Conservation (phyloP, 140 eudicot species). For the Cichorium intybus region DNA sequence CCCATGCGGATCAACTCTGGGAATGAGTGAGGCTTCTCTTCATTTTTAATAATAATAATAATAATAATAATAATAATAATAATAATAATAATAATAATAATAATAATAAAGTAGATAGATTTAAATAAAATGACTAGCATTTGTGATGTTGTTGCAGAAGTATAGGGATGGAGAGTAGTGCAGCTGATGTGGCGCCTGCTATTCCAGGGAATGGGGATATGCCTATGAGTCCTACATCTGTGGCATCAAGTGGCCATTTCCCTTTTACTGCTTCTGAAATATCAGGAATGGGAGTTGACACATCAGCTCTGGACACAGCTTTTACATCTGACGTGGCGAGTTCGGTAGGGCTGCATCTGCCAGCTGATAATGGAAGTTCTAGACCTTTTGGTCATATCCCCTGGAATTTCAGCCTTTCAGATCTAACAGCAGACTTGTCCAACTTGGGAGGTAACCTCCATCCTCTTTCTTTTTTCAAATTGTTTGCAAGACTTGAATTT, state of each 20-base stretch:
- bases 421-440: constrained; percentile 91
- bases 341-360: constrained; percentile 78
- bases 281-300: constrained; percentile 85
- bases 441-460: constrained; percentile 97
- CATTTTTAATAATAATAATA: background rate
- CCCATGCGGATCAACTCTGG: constrained; percentile 92
- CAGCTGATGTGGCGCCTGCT: constrained; percentile 51
- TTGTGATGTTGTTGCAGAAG: constrained; percentile 10
- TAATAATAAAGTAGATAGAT: too few relatives aligned
- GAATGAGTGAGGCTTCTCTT: constrained; percentile 45
- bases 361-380: constrained; percentile 68
- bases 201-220: constrained; percentile 66
- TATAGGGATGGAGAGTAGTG: constrained; percentile 64
- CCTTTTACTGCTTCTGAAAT: constrained; percentile 87
- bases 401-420: constrained; percentile 94
- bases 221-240: constrained; percentile 94
- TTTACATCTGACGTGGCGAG: constrained; percentile 88
- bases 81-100: too few relatives aligned
- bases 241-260: constrained; percentile 93
- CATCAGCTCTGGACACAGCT: constrained; percentile 81
- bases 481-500: background rate
- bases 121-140: too few relatives aligned
- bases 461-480: too few relatives aligned
- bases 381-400: constrained; percentile 83
- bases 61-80: too few relatives aligned